Percentiles rank a stretch among this genome's conserved stretches.
These are phyloP conservation scores for Diutina pseudorugosa DNA, from an alignment of 1,139 yeast genomes.

Conservation along the genomic window DNA sequence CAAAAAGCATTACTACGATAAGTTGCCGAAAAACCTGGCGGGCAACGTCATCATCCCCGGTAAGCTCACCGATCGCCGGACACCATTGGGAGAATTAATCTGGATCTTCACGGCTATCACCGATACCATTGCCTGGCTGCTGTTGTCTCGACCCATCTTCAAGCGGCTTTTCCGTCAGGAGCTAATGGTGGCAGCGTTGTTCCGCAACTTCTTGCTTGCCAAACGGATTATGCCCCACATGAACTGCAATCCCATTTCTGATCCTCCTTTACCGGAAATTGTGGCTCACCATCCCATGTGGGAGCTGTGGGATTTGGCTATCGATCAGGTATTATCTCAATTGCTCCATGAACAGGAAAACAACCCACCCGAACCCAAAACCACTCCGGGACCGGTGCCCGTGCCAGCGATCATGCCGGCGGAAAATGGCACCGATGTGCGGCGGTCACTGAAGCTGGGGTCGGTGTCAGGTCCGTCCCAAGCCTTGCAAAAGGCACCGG, in stretches of 20 bases:
- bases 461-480: neutral
- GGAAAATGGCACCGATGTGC: neutral
- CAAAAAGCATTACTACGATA: slow-evolving; percentile 46
- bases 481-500: neutral
- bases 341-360: slow-evolving; percentile 27
- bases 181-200: slow-evolving; percentile 90
- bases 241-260: slow-evolving; percentile 90
- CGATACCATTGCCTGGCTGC: slow-evolving; percentile 97
- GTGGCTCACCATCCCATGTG: slow-evolving; percentile 84
- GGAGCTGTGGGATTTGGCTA: slow-evolving; percentile 98
- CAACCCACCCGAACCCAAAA: neutral
- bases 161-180: slow-evolving; percentile 89
- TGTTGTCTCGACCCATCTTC: slow-evolving; percentile 77
- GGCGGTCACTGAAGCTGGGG: neutral
- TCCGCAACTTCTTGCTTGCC: slow-evolving; percentile 83
- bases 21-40: slow-evolving; percentile 35
- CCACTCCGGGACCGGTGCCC: neutral
- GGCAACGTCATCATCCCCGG: slow-evolving; percentile 78
- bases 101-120: slow-evolving; percentile 98
- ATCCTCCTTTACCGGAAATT: slow-evolving; percentile 82
- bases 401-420: neutral
- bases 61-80: slow-evolving; percentile 78
- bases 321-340: slow-evolving; percentile 82
- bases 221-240: slow-evolving; percentile 89
- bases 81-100: slow-evolving; percentile 90